These are phyloP conservation scores for Colletotrichum sansevieriae DNA, from an alignment of 2,329 filamentous ascomycete genomes.

Conservation along the genomic window DNA sequence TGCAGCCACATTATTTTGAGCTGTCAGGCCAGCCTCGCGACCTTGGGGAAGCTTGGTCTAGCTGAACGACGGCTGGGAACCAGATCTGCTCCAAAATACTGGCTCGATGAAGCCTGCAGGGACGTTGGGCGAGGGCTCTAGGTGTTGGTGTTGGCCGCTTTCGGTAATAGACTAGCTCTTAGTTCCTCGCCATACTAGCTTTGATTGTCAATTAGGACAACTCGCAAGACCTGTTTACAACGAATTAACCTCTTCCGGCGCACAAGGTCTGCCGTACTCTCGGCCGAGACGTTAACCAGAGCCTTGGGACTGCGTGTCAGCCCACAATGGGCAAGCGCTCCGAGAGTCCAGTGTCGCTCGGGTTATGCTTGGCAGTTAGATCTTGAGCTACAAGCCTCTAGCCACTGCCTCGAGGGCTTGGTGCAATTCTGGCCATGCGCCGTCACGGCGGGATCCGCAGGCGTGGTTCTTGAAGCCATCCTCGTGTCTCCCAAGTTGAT, in stretches of 20 bases:
- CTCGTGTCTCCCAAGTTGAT: neutral
- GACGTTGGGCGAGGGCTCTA: slow-evolving; percentile 1
- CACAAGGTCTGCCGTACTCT: neutral
- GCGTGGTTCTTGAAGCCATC: neutral
- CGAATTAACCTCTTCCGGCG: neutral
- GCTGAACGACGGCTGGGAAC: neutral
- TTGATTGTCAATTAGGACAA: neutral
- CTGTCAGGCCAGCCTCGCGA: neutral
- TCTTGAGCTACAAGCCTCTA: neutral
- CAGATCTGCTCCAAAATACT: neutral
- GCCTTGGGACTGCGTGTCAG: neutral
- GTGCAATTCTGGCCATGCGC: slow-evolving; percentile 9
- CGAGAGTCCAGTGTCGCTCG: neutral
- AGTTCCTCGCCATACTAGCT: no score
- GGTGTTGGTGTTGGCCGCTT: slow-evolving; percentile 2
- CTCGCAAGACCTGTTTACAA: neutral
- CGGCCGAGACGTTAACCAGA: slow-evolving; percentile 8
- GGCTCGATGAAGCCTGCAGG: neutral
- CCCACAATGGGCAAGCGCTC: neutral
- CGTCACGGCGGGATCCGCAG: slow-evolving; percentile 8
- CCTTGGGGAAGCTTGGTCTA: neutral
- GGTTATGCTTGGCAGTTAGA: slow-evolving; percentile 1
- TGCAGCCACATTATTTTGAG: neutral
- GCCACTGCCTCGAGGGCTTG: neutral
- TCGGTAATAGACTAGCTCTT: neutral